Evolutionary conservation across 2,329 filamentous ascomycete species (phyloP).

Genomic region (Colletotrichum liriopes): DNA sequence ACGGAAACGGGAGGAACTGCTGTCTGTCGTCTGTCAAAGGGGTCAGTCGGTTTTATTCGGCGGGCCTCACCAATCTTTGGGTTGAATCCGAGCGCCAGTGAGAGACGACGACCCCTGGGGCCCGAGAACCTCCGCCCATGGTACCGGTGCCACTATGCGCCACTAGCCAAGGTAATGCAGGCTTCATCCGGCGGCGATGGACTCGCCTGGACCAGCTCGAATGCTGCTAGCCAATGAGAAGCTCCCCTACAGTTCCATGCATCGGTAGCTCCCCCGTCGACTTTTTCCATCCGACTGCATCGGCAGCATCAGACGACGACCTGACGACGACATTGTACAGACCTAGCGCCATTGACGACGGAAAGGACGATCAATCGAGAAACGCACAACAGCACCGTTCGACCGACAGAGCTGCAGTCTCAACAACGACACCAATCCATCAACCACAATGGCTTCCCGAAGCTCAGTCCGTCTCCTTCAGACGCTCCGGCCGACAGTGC

Average conservation of each 20-base stretch:
- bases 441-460: slow-evolving; percentile 47
- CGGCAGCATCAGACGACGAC: neutral
- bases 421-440: neutral
- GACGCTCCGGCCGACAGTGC: slow-evolving; percentile 44
- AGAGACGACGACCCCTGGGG: neutral
- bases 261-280: slow-evolving; percentile 8
- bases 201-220: neutral
- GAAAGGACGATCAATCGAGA: neutral
- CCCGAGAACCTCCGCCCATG: neutral
- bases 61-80: neutral
- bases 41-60: too few relatives aligned
- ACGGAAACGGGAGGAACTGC: neutral
- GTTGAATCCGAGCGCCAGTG: neutral
- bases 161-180: neutral
- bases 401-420: neutral
- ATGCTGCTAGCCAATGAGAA: slow-evolving; percentile 39
- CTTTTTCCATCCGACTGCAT: neutral
- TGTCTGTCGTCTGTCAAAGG: slow-evolving; percentile 13
- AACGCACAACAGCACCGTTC: slow-evolving; percentile 9
- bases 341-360: neutral
- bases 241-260: slow-evolving; percentile 18
- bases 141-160: slow-evolving; percentile 11
- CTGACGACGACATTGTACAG: neutral
- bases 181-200: neutral
- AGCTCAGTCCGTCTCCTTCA: slow-evolving; percentile 45